These are phyloP conservation scores for Aureobasidium sp. DNA, from an alignment of 2,329 filamentous ascomycete species.

Conservation along the genomic window DNA sequence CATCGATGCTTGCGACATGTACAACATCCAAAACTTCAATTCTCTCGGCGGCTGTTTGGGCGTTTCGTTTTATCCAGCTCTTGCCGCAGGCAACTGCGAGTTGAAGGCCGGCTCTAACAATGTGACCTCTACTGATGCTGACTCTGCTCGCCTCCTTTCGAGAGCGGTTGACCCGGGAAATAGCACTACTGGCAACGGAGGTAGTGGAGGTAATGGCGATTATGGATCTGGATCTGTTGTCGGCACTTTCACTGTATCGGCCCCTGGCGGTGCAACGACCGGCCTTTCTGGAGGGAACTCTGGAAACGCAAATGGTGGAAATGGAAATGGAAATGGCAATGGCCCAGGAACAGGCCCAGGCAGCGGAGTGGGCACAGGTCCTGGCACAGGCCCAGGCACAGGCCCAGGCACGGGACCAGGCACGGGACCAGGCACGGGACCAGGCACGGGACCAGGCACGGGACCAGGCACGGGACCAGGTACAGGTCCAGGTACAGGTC, in stretches of 20 bases:
- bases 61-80: conserved; percentile 22
- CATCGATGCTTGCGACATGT: conserved; percentile 28
- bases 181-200: conserved; percentile 16
- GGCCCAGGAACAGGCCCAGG: conserved; percentile 12
- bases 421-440: conserved; percentile 15
- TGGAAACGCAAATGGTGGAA: conserved; percentile 17
- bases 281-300: not conserved
- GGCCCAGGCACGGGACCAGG: conserved; percentile 15
- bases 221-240: conserved; percentile 17
- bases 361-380: conserved; percentile 15
- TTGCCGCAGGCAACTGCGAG: conserved; percentile 22
- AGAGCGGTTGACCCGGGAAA: conserved; percentile 18
- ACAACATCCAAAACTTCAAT: conserved; percentile 24
- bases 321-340: conserved; percentile 15
- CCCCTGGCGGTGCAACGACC: not conserved
- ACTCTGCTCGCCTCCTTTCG: conserved; percentile 21
- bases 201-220: conserved; percentile 9
- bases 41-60: conserved; percentile 22
- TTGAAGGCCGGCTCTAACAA: conserved; percentile 19
- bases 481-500: conserved; percentile 15
- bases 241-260: conserved; percentile 8
- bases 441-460: conserved; percentile 11
- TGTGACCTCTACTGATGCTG: conserved; percentile 12
- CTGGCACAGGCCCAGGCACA: conserved; percentile 14
- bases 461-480: conserved; percentile 15